Evolutionary conservation across 352 stramenopile genomes (phyloP).

Genomic region (Thraustochytrium sp.): DNA sequence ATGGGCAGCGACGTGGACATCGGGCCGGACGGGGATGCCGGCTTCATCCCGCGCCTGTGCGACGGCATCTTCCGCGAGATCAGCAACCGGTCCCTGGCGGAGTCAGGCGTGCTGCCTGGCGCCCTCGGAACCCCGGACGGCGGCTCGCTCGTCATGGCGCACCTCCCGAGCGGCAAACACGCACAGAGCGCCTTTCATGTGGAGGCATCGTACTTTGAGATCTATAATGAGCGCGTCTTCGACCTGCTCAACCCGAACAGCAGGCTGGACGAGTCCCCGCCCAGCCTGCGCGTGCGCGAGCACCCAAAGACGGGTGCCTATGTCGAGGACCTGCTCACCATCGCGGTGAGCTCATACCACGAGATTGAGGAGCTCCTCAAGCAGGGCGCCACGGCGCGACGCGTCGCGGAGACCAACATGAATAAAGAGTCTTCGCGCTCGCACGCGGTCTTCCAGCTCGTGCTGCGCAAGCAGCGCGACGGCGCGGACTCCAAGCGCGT

Average conservation of each 20-base stretch:
- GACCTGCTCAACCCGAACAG: conserved; percentile 70
- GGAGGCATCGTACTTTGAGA: conserved; percentile 72
- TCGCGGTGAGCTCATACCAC: conserved; percentile 58
- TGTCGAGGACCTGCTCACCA: conserved; percentile 67
- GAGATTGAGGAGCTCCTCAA: conserved; percentile 91
- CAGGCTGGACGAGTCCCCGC: conserved; percentile 20
- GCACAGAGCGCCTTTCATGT: conserved; percentile 6
- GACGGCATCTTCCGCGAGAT: conserved; percentile 10
- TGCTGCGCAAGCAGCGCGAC: conserved; percentile 69
- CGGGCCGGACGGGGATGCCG: not conserved
- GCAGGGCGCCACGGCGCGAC: conserved; percentile 55
- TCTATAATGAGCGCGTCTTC: conserved; percentile 82
- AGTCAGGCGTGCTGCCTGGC: not conserved
- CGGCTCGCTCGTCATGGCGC: not conserved
- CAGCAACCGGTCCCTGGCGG: not conserved
- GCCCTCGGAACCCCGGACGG: not conserved
- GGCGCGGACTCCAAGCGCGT: conserved; percentile 45
- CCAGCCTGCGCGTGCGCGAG: conserved; percentile 70
- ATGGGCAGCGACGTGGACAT: conserved; percentile 58
- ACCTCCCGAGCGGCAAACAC: not conserved
- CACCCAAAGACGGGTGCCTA: conserved; percentile 51
- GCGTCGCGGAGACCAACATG: conserved; percentile 54
- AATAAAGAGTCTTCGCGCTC: conserved; percentile 54
- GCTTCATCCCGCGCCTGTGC: conserved; percentile 41
- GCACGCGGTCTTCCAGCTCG: conserved; percentile 88